Conservation (phyloP, 805 yeast genomes). For the Ogataea pignaliae region DNA sequence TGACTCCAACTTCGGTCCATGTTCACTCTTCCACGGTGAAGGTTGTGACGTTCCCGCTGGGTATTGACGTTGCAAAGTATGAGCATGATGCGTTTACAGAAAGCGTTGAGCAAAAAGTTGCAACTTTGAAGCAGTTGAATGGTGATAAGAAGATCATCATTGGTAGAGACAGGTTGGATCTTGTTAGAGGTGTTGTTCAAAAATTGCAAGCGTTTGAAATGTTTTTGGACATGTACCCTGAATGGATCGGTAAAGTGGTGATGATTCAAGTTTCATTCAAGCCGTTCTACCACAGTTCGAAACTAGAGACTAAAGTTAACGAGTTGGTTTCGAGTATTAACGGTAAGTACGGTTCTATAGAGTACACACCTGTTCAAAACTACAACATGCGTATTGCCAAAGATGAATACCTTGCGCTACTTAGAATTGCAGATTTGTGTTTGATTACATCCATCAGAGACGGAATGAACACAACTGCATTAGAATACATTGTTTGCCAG, state of each 20-base stretch:
- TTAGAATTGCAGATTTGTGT: constrained; percentile 87
- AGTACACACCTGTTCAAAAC: constrained; percentile 85
- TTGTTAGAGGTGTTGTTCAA: constrained; percentile 90
- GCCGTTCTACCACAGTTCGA: constrained; percentile 53
- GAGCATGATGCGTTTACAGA: constrained; percentile 55
- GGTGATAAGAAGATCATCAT: constrained; percentile 72
- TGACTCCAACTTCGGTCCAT: constrained; percentile 48
- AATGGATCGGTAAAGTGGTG: constrained; percentile 78
- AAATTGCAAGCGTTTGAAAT: constrained; percentile 87
- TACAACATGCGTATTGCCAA: constrained; percentile 85
- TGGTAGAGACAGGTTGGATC: constrained; percentile 90
- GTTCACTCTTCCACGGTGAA: constrained; percentile 76
- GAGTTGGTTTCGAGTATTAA: constrained; percentile 82
- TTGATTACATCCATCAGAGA: constrained; percentile 88
- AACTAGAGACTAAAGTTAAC: constrained; percentile 73
- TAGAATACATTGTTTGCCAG: constrained; percentile 89
- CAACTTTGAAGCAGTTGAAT: constrained; percentile 59
- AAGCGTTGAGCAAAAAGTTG: constrained; percentile 56
- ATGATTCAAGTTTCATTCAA: constrained; percentile 91
- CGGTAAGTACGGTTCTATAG: constrained; percentile 75
- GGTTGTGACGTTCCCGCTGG: constrained; percentile 79
- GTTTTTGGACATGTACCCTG: constrained; percentile 86
- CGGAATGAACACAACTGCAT: constrained; percentile 93
- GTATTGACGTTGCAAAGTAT: constrained; percentile 73
- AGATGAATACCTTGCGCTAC: constrained; percentile 83